Base-by-base conservation (phyloP, 2,329 filamentous ascomycete species). In the Diaporthe citrichinensis region DNA sequence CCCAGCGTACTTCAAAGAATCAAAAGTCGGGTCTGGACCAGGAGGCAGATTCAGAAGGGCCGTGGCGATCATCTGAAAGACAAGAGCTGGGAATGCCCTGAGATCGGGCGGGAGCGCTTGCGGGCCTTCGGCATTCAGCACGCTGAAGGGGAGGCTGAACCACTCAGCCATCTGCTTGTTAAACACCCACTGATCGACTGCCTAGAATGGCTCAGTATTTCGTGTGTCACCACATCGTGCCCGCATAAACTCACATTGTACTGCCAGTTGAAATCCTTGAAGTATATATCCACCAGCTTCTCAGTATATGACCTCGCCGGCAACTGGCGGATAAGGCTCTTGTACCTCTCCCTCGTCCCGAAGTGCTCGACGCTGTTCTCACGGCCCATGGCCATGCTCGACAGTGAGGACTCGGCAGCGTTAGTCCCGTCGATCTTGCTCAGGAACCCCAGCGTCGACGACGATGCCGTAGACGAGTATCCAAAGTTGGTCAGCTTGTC, bases 1-100 rank as follows among this genome's bases (percentile, higher is more conserved):
- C 4, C 86, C 87, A 0, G 89, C 88, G 78, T 92, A 91, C 80
- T 92, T 92, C 67, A 93, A 83, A 2, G 86, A 84, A 39, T 90
- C 88, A 61, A 91, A 90, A 6, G 83, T 86, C 53, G 86, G 81
- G 41, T 90, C 86, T 12, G 86, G 82, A 14, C 85, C 84, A 3
- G 86, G 83, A 0, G 88, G 87, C 34, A 92, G 83, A 44, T 88
- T 86, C 69, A 92, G 83, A 57, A 93, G 81, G 23, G 89, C 86
- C 4, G 87, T 86, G 4, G 90, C 90, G 23, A 91, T 80, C 44
- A 91, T 85, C 79, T 92, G 89, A 78, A 93, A 91, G 3, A 93
- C 81, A 67, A 93, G 80, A 0, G 90, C 90, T 1, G 91, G 91
- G 74, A 92, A 91, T 6, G 87, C 88, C 68, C 88, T 85, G 75